These are phyloP conservation scores for Termitomyces sp. DNA, from an alignment of 768 basidiomycete species.

Conservation along the genomic window DNA sequence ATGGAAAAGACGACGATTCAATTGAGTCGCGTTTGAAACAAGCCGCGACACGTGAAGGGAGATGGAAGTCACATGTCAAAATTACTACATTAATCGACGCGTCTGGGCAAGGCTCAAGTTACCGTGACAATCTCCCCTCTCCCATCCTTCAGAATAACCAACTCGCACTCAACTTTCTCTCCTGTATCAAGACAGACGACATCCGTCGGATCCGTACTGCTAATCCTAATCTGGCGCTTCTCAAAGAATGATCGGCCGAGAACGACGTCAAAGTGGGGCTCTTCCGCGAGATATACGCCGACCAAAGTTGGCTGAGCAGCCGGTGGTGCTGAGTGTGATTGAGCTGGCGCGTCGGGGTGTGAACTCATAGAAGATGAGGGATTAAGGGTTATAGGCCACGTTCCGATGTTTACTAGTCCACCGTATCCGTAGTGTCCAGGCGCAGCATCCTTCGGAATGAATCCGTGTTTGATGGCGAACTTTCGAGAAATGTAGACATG, in stretches of 20 bases:
- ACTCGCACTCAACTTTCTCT: conserved; percentile 86
- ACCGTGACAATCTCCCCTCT: conserved; percentile 87
- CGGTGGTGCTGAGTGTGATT: conserved; percentile 12
- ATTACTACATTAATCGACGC: background rate
- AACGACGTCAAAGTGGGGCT: conserved; percentile 93
- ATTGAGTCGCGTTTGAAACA: conserved; percentile 3
- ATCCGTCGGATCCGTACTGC: conserved; percentile 79
- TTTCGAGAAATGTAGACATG: conserved; percentile 95
- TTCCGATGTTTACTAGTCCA: conserved; percentile 80
- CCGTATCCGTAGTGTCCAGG: conserved; percentile 94
- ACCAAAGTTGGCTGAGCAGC: conserved; percentile 38
- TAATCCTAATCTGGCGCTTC: conserved; percentile 76
- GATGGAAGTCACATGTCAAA: background rate
- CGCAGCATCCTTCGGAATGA: conserved; percentile 81
- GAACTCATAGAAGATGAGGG: conserved; percentile 32
- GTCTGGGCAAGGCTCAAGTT: conserved; percentile 39
- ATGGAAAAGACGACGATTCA: background rate
- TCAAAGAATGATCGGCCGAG: conserved; percentile 85
- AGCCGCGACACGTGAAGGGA: background rate
- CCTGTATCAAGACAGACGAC: conserved; percentile 91
- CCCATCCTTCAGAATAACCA: conserved; percentile 89
- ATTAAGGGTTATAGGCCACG: conserved; percentile 76
- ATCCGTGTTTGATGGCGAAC: conserved; percentile 83
- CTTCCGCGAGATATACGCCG: conserved; percentile 86
- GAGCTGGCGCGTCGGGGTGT: conserved; percentile 21